Conservation (phyloP, 2,329 filamentous ascomycete genomes). For the Verticillium isaacii region DNA sequence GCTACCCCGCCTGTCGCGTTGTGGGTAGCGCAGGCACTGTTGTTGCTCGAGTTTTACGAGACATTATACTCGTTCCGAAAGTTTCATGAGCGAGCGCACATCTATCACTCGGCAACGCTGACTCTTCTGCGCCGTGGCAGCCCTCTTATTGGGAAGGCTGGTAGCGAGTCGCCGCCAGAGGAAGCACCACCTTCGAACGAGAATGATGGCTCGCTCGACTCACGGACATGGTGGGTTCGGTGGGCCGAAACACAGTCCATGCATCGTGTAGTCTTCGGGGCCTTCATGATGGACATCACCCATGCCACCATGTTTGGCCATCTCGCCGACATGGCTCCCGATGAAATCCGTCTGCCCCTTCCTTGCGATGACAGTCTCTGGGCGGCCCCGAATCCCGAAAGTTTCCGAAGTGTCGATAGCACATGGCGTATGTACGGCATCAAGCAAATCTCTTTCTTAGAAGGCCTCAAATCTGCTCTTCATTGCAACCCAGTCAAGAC, state of each 20-base stretch:
- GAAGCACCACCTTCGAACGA: slow-evolving; percentile 20
- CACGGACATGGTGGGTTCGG: slow-evolving; percentile 66
- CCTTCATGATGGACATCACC: slow-evolving; percentile 83
- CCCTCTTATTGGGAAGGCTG: slow-evolving; percentile 75
- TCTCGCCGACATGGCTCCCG: slow-evolving; percentile 82
- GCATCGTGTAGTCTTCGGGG: slow-evolving; percentile 78
- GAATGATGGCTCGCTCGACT: slow-evolving; percentile 27
- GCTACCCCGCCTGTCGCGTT: slow-evolving; percentile 79
- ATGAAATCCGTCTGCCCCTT: slow-evolving; percentile 80
- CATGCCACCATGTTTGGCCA: slow-evolving; percentile 94
- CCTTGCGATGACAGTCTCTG: slow-evolving; percentile 86
- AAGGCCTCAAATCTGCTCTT: slow-evolving; percentile 77
- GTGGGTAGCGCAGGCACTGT: slow-evolving; percentile 81
- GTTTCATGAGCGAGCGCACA: slow-evolving; percentile 83
- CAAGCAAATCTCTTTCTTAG: slow-evolving; percentile 74
- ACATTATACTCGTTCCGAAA: slow-evolving; percentile 83
- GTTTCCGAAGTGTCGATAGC: slow-evolving; percentile 71
- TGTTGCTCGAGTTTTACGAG: slow-evolving; percentile 84
- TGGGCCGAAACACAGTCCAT: slow-evolving; percentile 91
- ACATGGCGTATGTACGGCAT: slow-evolving; percentile 74
- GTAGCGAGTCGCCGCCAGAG: slow-evolving; percentile 73
- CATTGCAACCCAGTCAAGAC: slow-evolving; percentile 78
- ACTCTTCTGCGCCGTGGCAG: slow-evolving; percentile 82
- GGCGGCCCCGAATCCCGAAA: slow-evolving; percentile 73
- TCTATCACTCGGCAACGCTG: slow-evolving; percentile 81